phyloP scores from a whole-genome alignment of 192 early-diverging fungal species.

The Helicostylum pulchrum region DNA sequence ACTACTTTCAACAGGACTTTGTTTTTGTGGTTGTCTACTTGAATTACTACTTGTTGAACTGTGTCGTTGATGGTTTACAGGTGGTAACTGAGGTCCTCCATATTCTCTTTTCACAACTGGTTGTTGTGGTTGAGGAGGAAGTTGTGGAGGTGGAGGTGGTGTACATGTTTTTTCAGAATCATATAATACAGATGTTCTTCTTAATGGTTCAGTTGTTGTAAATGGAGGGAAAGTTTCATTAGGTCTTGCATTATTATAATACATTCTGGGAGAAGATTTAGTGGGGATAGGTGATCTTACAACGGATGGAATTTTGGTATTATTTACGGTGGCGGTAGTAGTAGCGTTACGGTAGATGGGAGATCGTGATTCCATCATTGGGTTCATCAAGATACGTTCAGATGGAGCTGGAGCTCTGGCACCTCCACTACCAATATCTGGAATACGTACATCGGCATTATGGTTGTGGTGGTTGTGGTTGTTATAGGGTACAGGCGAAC shows the following conservation, averaged over 20 bases:
- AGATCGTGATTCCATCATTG: constrained; percentile 6
- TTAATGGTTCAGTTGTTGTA: constrained; percentile 9
- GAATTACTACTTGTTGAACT: background rate
- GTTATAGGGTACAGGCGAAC: background rate
- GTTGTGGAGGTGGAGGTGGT: background rate
- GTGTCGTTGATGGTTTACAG: background rate
- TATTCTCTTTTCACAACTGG: background rate
- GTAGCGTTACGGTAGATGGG: background rate
- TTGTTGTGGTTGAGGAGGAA: too few species aligned
- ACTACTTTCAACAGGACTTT: constrained; percentile 15
- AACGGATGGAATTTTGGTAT: constrained; percentile 4
- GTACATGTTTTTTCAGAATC: constrained; percentile 4
- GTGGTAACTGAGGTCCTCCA: background rate
- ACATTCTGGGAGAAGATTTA: background rate
- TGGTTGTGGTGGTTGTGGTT: too few species aligned
- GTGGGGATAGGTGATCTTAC: constrained; percentile 11
- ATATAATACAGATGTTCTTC: constrained; percentile 18
- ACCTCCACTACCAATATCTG: constrained; percentile 31
- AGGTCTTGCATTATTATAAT: background rate
- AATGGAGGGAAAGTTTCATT: background rate
- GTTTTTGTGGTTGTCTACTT: background rate
- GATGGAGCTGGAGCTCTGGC: constrained; percentile 31
- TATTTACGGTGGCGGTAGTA: background rate
- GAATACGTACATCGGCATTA: constrained; percentile 27
- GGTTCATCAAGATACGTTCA: constrained; percentile 33